These are phyloP conservation scores for Camelina neglecta DNA, from an alignment of 345 rosid species.

Conservation along the genomic window DNA sequence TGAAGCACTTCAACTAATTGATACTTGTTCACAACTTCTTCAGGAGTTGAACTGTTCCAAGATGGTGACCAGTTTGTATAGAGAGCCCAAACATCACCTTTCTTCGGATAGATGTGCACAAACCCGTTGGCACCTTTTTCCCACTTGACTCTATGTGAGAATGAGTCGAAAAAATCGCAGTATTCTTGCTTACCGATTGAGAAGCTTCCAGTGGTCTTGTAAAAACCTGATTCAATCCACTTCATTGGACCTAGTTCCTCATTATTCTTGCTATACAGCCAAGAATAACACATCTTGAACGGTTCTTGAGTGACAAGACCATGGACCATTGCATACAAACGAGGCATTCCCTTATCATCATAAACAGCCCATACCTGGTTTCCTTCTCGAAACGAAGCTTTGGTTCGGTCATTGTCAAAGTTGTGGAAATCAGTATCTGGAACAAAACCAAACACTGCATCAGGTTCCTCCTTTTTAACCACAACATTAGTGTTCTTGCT, in stretches of 20 bases:
- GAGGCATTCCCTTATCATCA: constrained; percentile 76
- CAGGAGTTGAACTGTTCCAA: constrained; percentile 56
- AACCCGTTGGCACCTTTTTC: not conserved
- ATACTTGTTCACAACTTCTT: constrained; percentile 55
- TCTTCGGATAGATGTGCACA: not conserved
- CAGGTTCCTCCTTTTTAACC: constrained; percentile 31
- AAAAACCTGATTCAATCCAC: constrained; percentile 16
- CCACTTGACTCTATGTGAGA: not conserved
- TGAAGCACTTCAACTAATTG: constrained; percentile 72
- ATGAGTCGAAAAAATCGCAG: not conserved
- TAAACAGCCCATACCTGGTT: constrained; percentile 77
- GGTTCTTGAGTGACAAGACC: constrained; percentile 58
- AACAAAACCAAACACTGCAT: constrained; percentile 48
- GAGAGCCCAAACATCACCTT: constrained; percentile 30
- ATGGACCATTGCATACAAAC: constrained; percentile 61
- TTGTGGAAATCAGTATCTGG: constrained; percentile 69
- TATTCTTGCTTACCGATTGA: too few species aligned
- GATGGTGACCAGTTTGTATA: constrained; percentile 68
- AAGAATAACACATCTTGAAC: constrained; percentile 60
- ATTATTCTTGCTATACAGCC: constrained; percentile 62
- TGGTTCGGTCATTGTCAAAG: constrained; percentile 62
- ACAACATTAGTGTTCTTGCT: constrained; percentile 25
- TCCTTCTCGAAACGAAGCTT: constrained; percentile 51
- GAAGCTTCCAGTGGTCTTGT: not conserved
- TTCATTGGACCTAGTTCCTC: constrained; percentile 52